Evolutionary conservation across 129 eudicot species (phyloP).

Genomic region (Deinandra increscens): DNA sequence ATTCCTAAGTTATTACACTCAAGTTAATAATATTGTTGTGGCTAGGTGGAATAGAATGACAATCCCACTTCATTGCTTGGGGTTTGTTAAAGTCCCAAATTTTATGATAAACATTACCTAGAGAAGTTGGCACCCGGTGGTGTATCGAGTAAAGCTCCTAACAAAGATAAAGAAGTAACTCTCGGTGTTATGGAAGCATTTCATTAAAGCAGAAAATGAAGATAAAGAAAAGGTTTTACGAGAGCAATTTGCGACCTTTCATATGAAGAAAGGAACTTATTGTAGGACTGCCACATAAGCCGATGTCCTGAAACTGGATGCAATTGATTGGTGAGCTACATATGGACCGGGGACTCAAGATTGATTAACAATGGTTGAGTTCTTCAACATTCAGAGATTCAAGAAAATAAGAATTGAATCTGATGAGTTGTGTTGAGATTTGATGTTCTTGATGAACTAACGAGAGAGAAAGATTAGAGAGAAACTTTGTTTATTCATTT

Average conservation of each 20-base stretch:
- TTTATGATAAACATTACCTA: slow-evolving; percentile 20
- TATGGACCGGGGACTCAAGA: slow-evolving; percentile 7
- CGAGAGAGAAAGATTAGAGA: no score
- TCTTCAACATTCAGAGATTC: no score
- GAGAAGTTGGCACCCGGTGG: background rate
- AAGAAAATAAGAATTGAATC: no score
- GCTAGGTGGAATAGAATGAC: background rate
- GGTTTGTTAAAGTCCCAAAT: background rate
- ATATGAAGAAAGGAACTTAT: slow-evolving; percentile 3
- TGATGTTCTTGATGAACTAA: no score
- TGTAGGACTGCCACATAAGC: no score
- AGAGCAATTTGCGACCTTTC: background rate
- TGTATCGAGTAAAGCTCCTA: background rate
- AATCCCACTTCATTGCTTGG: background rate
- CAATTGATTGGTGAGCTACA: slow-evolving; percentile 14
- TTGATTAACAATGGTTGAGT: no score
- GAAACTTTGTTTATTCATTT: no score
- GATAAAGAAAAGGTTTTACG: background rate
- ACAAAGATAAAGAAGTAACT: background rate
- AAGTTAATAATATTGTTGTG: background rate
- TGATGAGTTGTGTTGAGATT: no score
- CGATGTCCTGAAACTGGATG: background rate
- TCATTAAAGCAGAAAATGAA: background rate
- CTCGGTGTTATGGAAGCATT: background rate
- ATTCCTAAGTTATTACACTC: background rate